These are phyloP conservation scores for Cystofilobasidium bisporidii DNA, from an alignment of 768 basidiomycete species.

Conservation along the genomic window DNA sequence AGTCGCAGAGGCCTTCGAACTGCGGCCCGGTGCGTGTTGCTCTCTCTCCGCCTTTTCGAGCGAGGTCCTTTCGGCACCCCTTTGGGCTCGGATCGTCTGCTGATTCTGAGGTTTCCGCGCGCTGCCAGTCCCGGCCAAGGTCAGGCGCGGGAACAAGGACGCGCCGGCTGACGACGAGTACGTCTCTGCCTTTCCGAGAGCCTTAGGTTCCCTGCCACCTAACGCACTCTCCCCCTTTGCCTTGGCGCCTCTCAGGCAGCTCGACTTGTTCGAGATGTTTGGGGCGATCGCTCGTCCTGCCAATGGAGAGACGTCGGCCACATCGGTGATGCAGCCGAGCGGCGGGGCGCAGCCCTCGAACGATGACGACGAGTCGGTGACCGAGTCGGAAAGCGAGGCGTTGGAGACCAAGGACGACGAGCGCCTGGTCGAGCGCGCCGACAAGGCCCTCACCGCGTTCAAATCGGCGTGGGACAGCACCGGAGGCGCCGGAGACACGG, in stretches of 20 bases:
- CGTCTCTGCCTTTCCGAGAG: slow-evolving; percentile 1
- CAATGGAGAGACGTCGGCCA: neutral
- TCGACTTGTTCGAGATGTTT: neutral
- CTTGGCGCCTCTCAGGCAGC: neutral
- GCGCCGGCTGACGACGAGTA: slow-evolving; percentile 44
- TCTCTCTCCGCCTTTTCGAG: neutral
- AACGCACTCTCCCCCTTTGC: too few relatives aligned
- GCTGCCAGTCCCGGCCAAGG: slow-evolving; percentile 40
- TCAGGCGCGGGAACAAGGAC: slow-evolving; percentile 45
- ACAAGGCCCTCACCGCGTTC: neutral
- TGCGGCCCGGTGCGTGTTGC: slow-evolving; percentile 57
- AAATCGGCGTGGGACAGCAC: neutral
- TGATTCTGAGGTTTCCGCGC: neutral
- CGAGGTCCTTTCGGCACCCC: too few relatives aligned
- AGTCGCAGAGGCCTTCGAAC: slow-evolving; percentile 59
- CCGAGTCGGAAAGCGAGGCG: neutral
- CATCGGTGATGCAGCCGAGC: neutral
- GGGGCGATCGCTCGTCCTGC: neutral
- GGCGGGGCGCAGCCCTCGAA: neutral
- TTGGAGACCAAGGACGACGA: neutral
- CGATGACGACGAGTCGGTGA: neutral
- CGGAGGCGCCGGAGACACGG: neutral
- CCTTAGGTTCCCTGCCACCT: too few relatives aligned
- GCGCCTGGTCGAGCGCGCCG: neutral
- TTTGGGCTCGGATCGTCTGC: too few relatives aligned